Base-by-base conservation (phyloP, 2,329 filamentous ascomycete species). In the Didymella segeticola region DNA sequence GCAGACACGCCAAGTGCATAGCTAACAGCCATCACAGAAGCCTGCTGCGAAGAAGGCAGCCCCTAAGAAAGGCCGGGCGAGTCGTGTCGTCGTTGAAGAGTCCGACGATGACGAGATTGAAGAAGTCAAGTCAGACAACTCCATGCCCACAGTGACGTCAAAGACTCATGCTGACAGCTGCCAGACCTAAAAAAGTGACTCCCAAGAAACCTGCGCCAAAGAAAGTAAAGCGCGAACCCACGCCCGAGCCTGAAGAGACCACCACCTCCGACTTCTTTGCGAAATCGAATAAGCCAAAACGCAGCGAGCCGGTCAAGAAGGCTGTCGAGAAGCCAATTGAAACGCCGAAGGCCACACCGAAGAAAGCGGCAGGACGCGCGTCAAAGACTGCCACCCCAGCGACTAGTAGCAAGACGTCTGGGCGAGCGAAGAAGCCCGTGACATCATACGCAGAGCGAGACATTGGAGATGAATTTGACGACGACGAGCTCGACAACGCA, bases 21-120 rank as follows among this genome's bases (percentile, higher is more conserved):
- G 38, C 63, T 68, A 34, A 65, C 39, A 11, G 2, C 15, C 6
- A 15, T 15, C 19, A 15, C 53, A 68, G 61, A 67, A 67, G 46
- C 49, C 65, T 61, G 66, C 69, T 47, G 56, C 70, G 27, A 71
- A 74, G 66, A 69, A 80, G 70, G 54, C 63, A 8, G 62, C 65
- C 1, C 61, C 66, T 53, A 80, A 80, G 63, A 78, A 79, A 73
- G 75, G 56, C 9, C 63, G 70, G n/a, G 58, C 63, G 10, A 70
- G 67, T 30, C 62, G 71, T 25, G 71, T 75, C 4, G 83, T 96
- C 39, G 86, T 92, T 57, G 91, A 96, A 58, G 93, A 90, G 36
- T 73, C 74, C 12, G 90, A 93, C 50, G 90, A 72, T 25, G 88
- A 90, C 5, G 80, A 83, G 27, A 77, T 76, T 34, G 72, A 67